phyloP scores from a whole-genome alignment of 106 monocot species.

The Hemerocallis citrina region DNA sequence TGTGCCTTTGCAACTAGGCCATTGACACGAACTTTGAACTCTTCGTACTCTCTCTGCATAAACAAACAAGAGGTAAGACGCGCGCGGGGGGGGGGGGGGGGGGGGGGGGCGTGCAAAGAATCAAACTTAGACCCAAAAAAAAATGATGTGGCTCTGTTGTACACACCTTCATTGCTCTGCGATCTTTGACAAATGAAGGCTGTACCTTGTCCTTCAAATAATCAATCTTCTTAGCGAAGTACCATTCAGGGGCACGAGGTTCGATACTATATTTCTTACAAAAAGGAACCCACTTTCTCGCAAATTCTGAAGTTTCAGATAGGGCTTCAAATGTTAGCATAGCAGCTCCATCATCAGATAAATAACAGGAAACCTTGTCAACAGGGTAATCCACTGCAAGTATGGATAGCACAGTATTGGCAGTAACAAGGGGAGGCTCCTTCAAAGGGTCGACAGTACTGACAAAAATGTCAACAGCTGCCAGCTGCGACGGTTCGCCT shows the following conservation, averaged over 20 bases:
- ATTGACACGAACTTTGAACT: slow-evolving; percentile 35
- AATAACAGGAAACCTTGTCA: slow-evolving; percentile 81
- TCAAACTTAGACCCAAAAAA: neutral
- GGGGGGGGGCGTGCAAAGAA: neutral
- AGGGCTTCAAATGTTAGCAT: slow-evolving; percentile 79
- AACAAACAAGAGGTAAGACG: neutral
- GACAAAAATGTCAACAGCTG: slow-evolving; percentile 87
- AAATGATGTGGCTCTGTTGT: neutral
- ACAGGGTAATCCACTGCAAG: slow-evolving; percentile 86
- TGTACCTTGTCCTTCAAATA: slow-evolving; percentile 60
- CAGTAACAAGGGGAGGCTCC: slow-evolving; percentile 85
- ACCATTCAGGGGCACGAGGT: slow-evolving; percentile 85
- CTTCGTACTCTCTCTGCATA: slow-evolving; percentile 41
- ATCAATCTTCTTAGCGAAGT: slow-evolving; percentile 45
- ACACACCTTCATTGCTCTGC: slow-evolving; percentile 45
- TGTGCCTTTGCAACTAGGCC: slow-evolving; percentile 32
- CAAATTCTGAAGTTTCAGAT: slow-evolving; percentile 83
- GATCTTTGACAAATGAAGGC: slow-evolving; percentile 56
- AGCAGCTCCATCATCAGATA: slow-evolving; percentile 83
- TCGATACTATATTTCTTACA: slow-evolving; percentile 73
- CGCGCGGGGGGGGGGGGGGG: neutral
- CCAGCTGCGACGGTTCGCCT: slow-evolving; percentile 80
- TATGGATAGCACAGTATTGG: slow-evolving; percentile 78
- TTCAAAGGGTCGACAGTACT: slow-evolving; percentile 83
- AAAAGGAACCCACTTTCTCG: slow-evolving; percentile 82